These are phyloP conservation scores for Chimonanthus praecox DNA, from an alignment of 164 flowering plant genomes.

Conservation along the genomic window DNA sequence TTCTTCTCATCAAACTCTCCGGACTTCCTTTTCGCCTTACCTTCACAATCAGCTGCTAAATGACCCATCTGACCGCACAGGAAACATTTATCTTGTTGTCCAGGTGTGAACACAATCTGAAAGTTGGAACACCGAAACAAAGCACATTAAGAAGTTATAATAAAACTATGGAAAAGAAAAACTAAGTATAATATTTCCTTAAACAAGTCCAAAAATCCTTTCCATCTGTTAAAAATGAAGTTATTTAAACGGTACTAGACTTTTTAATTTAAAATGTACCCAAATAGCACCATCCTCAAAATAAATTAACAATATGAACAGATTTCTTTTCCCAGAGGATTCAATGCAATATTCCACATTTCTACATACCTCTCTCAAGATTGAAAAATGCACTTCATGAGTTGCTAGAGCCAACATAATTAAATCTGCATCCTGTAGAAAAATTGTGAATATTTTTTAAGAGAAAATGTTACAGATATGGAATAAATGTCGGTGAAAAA, in stretches of 20 bases:
- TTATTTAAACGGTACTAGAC: background rate
- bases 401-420: constrained; percentile 96
- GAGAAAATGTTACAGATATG: too few relatives aligned
- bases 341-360: too few relatives aligned
- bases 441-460: background rate
- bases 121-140: constrained; percentile 7
- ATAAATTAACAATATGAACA: background rate
- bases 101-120: constrained; percentile 88
- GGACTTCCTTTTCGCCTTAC: constrained; percentile 83
- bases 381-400: constrained; percentile 95
- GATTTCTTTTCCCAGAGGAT: background rate
- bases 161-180: background rate
- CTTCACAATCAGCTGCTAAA: constrained; percentile 92
- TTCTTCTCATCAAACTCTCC: constrained; percentile 97
- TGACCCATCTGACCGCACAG: constrained; percentile 97
- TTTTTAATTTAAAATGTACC: background rate
- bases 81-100: constrained; percentile 96
- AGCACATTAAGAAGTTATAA: background rate
- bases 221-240: too few relatives aligned
- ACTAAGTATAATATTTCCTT: background rate
- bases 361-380: constrained; percentile 72
- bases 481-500: background rate
- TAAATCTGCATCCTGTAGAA: constrained; percentile 85
- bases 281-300: background rate
- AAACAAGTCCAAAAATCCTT: background rate